Conservation (phyloP, 164 flowering plant species). For the Kingdonia uniflora region DNA sequence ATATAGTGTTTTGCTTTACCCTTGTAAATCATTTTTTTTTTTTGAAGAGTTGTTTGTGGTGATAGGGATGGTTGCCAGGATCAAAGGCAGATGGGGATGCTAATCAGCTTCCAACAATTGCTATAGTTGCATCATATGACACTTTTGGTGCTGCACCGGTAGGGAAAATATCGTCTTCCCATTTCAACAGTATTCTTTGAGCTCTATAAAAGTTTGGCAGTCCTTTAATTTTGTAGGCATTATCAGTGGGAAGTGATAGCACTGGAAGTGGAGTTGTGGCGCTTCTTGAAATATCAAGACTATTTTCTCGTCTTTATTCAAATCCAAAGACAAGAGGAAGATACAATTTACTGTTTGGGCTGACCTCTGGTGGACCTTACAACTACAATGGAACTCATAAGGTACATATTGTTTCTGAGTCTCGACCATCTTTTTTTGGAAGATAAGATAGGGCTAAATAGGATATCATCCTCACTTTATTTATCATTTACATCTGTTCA, state of each 20-base stretch:
- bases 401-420: constrained; percentile 28
- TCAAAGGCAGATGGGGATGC: constrained; percentile 77
- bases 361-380: constrained; percentile 97
- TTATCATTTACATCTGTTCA: constrained; percentile 5
- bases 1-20: too few relatives aligned
- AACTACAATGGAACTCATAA: constrained; percentile 94
- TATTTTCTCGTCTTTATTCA: constrained; percentile 82
- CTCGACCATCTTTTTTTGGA: too few relatives aligned
- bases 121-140: constrained; percentile 95
- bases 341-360: constrained; percentile 83
- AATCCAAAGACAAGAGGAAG: constrained; percentile 94
- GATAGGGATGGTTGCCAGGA: constrained; percentile 96
- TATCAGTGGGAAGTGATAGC: constrained; percentile 96
- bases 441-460: too few relatives aligned
- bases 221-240: constrained; percentile 35
- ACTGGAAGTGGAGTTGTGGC: constrained; percentile 96
- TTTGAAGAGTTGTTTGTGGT: constrained; percentile 6
- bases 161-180: constrained; percentile 13
- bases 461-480: neutral
- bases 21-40: too few relatives aligned
- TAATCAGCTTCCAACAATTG: constrained; percentile 95
- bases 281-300: constrained; percentile 86
- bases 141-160: constrained; percentile 99
- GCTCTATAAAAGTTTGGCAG: constrained; percentile 2
- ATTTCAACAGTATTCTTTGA: neutral